Evolutionary conservation across 2,329 filamentous ascomycete species (phyloP), one percentile per base, ranked within the genome.

Genomic region (Dactylellina parvicollis): DNA sequence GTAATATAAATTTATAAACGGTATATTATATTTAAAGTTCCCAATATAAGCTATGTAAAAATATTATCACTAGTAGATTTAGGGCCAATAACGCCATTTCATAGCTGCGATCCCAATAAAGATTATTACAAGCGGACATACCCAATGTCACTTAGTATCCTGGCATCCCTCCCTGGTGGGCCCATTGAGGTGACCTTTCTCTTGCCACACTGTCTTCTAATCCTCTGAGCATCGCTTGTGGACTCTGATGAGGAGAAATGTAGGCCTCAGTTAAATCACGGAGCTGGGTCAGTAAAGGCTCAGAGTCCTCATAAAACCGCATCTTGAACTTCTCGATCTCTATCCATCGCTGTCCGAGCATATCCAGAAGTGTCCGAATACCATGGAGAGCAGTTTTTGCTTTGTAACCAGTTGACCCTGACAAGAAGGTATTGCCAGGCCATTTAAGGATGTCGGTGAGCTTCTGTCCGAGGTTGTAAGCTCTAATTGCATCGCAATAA

Each of bases 401-500:
- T 28, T 61, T 73, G 12, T 66, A 73, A n/a, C 69, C 69, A 2
- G 32, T 18, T 5, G 69, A 49, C 0, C 69, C 54, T 2, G 60
- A 66, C 14, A 73, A 28, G 38, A 73, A 73, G 2, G 60, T 66
- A n/a, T 64, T 73, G 4, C 60, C 69, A 3, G 57, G 50, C 69
- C 69, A 73, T 22, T 59, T 55, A 4, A 74, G 49, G 34, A 67
- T 74, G 46, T 74, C 70, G 16, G 60, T 64, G 14, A 74, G 62
- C 16, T 74, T 74, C 14, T 62, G 55, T 4, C 70, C 70, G n/a
- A 74, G 56, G 28, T 67, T 74, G 20, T 74, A 69, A 1, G 70
- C 70, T 47, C 70, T 62, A 36, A 74, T 69, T 3, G 70, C 70
- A 24, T 74, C 70, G 56, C 70, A 74, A 22, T 74, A 74, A 3